Conservation (phyloP, 2,329 filamentous ascomycete genomes). For the Exutisphaerella laricina region DNA sequence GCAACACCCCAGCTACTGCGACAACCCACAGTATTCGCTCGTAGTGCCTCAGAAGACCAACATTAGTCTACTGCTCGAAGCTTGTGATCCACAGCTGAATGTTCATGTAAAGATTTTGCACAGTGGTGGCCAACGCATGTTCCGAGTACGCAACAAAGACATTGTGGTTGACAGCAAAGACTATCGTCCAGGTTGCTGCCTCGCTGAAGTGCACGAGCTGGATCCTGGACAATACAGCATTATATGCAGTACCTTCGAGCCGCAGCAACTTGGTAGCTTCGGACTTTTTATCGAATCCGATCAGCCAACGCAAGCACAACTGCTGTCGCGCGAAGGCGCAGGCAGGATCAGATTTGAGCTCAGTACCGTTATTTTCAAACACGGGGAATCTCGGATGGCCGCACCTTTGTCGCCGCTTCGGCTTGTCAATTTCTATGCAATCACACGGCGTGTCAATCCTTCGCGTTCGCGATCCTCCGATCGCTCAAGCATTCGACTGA, state of each 20-base stretch:
- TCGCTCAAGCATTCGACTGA: conserved; percentile 58
- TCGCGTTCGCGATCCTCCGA: conserved; percentile 9
- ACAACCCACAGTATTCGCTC: conserved; percentile 81
- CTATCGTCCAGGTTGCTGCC: conserved; percentile 73
- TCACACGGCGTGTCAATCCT: conserved; percentile 22
- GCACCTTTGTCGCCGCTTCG: conserved; percentile 47
- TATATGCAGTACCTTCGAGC: conserved; percentile 85
- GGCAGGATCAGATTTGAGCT: conserved; percentile 63
- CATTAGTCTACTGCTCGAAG: conserved; percentile 69
- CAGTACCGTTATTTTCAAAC: conserved; percentile 46
- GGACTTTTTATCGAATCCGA: conserved; percentile 67
- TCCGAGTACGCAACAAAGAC: conserved; percentile 65
- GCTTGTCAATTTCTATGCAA: conserved; percentile 39
- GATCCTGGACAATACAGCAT: conserved; percentile 75
- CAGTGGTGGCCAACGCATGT: conserved; percentile 66
- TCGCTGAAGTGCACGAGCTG: conserved; percentile 58
- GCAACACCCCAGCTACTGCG: conserved; percentile 67
- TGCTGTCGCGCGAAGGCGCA: conserved; percentile 66
- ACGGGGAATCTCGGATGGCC: conserved; percentile 49
- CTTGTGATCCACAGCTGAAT: conserved; percentile 59
- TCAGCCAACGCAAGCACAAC: conserved; percentile 49
- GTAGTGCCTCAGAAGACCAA: conserved; percentile 52
- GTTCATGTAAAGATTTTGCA: conserved; percentile 82
- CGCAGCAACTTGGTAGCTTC: conserved; percentile 69
- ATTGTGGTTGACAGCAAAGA: conserved; percentile 80